Percentiles rank a stretch among this genome's conserved stretches.
These are phyloP conservation scores for Sporothrix dimorphospora DNA, from an alignment of 2,329 filamentous ascomycete genomes.

Conservation along the genomic window DNA sequence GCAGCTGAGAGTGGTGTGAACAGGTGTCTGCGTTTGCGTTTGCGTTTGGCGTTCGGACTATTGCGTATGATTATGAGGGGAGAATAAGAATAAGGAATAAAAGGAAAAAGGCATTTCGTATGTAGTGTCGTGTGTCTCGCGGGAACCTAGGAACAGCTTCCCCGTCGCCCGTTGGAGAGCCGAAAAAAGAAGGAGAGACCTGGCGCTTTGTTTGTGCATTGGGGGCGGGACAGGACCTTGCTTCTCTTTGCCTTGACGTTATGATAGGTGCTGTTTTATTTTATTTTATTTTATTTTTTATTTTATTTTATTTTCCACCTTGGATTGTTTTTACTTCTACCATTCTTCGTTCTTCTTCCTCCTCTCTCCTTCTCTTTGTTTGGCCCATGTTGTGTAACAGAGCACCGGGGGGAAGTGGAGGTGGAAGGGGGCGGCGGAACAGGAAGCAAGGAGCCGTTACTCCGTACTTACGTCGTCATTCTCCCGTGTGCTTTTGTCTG, in stretches of 20 bases:
- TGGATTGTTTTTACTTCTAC: conserved; percentile 8
- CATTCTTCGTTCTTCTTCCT: not conserved
- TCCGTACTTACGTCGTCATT: not conserved
- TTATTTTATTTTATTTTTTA: not conserved
- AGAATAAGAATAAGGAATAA: not conserved
- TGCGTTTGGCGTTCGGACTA: not conserved
- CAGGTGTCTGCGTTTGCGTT: not conserved
- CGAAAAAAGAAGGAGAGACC: not conserved
- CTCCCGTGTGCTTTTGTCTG: not conserved
- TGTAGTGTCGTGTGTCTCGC: not conserved
- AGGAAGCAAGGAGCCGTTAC: conserved; percentile 13
- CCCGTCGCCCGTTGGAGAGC: not conserved
- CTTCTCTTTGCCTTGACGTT: conserved; percentile 9
- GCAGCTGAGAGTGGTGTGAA: too few species aligned
- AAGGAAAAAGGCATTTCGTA: too few species aligned
- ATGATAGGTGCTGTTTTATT: not conserved
- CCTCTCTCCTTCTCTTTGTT: not conserved
- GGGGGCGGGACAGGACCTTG: conserved; percentile 12
- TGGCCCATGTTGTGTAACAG: conserved; percentile 16
- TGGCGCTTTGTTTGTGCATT: not conserved
- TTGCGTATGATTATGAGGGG: not conserved
- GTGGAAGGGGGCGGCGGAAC: not conserved
- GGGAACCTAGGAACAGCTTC: conserved; percentile 11
- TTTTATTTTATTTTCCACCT: not conserved
- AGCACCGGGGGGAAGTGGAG: not conserved